phyloP scores from a whole-genome alignment of 768 basidiomycete species.

The Pleurotus salmoneostramineus region DNA sequence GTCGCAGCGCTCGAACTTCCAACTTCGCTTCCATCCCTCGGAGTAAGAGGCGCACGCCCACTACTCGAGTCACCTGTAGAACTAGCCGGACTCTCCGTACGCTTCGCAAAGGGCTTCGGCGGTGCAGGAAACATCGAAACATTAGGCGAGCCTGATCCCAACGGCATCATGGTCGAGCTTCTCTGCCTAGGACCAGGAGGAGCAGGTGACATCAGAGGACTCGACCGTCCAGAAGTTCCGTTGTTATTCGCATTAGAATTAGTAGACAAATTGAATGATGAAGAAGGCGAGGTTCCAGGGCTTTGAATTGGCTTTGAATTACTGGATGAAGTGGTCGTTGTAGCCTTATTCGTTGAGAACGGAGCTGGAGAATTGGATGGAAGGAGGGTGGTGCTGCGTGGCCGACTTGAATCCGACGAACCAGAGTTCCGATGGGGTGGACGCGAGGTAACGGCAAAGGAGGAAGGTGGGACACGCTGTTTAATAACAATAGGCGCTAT shows the following conservation, averaged over 20 bases:
- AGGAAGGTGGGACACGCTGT: conserved; percentile 47
- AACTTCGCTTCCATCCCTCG: conserved; percentile 73
- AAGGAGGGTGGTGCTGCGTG: conserved; percentile 37
- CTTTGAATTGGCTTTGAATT: not conserved
- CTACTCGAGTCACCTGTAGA: conserved; percentile 85
- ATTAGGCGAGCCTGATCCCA: conserved; percentile 21
- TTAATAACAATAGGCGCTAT: conserved; percentile 60
- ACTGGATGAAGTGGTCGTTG: not conserved
- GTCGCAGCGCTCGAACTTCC: conserved; percentile 19
- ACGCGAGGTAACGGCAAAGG: conserved; percentile 62
- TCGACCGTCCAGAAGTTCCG: conserved; percentile 6
- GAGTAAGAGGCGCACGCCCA: conserved; percentile 71
- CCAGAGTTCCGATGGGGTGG: conserved; percentile 25
- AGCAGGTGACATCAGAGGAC: conserved; percentile 1
- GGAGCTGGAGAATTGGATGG: conserved; percentile 20
- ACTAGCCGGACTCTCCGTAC: conserved; percentile 72
- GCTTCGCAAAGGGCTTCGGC: conserved; percentile 54
- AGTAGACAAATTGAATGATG: conserved; percentile 9
- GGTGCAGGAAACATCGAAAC: conserved; percentile 12
- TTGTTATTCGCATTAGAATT: conserved; percentile 12
- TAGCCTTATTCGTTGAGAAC: conserved; percentile 8
- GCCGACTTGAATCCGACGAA: conserved; percentile 18
- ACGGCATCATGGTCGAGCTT: conserved; percentile 10
- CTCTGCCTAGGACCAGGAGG: conserved; percentile 8
- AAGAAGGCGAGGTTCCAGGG: conserved; percentile 2